These are phyloP conservation scores for Fusarium marasasianum DNA, from an alignment of 2,329 filamentous ascomycete species.

Conservation along the genomic window DNA sequence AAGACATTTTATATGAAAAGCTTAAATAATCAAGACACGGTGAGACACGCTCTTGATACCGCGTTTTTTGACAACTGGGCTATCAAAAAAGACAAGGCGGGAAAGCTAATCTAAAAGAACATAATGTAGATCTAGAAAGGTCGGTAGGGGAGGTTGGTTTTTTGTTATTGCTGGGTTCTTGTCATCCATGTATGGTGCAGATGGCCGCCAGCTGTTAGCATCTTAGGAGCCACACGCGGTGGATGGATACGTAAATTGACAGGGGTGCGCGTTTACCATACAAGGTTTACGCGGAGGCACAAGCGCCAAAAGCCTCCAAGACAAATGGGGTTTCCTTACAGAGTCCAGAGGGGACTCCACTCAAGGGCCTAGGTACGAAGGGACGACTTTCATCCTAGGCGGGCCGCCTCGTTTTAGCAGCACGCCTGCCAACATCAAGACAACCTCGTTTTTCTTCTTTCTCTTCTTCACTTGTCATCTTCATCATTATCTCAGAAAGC, in stretches of 20 bases:
- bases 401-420: conserved; percentile 43
- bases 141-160: conserved; percentile 26
- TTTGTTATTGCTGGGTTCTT: conserved; percentile 18
- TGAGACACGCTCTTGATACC: conserved; percentile 20
- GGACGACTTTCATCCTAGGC: conserved; percentile 33
- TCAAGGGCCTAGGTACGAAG: conserved; percentile 5
- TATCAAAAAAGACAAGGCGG: conserved; percentile 27
- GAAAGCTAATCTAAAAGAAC: conserved; percentile 21
- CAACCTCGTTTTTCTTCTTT: conserved; percentile 28
- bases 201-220: conserved; percentile 18
- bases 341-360: conserved; percentile 32
- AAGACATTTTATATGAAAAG: conserved; percentile 22
- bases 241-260: conserved; percentile 18
- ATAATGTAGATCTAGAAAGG: conserved; percentile 16
- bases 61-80: conserved; percentile 5
- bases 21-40: conserved; percentile 20
- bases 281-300: conserved; percentile 47
- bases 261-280: conserved; percentile 39
- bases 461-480: conserved; percentile 14
- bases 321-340: conserved; percentile 19
- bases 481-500: conserved; percentile 3
- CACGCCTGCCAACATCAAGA: conserved; percentile 34
- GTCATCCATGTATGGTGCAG: not conserved
- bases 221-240: conserved; percentile 11
- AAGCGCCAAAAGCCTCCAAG: conserved; percentile 27